A percentile compares a stretch with the other conserved stretches of the same genome.
Conservation (phyloP, 192 early-diverging fungal species). For the Allomyces arbusculus region DNA sequence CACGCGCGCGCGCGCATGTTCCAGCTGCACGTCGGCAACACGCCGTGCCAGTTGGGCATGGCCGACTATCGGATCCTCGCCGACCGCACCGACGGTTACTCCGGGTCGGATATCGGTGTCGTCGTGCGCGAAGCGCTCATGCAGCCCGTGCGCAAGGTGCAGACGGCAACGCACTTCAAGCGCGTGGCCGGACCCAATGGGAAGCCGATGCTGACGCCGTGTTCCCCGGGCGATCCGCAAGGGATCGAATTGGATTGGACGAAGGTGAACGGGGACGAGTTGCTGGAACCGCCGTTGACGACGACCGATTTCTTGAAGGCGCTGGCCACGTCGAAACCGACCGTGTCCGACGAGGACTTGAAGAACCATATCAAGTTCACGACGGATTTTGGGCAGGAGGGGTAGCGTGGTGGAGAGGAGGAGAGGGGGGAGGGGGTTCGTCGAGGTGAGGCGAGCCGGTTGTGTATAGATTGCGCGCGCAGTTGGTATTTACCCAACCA, state of each 20-base stretch:
- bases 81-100: conserved; percentile 72
- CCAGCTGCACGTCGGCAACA: conserved; percentile 76
- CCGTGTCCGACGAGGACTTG: conserved; percentile 69
- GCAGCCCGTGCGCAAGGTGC: conserved; percentile 92
- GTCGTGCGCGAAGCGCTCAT: conserved; percentile 91
- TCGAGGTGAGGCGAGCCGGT: no score
- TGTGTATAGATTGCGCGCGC: no score
- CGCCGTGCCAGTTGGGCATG: conserved; percentile 53
- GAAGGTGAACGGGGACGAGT: conserved; percentile 56
- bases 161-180: conserved; percentile 81
- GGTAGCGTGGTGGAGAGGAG: conserved; percentile 7
- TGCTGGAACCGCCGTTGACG: conserved; percentile 80
- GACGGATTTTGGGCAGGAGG: conserved; percentile 51
- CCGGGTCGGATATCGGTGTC: conserved; percentile 88
- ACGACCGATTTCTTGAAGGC: conserved; percentile 70
- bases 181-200: conserved; percentile 19
- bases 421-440: not conserved
- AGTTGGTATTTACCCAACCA: no score
- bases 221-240: conserved; percentile 75
- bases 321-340: conserved; percentile 48
- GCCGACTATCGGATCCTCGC: conserved; percentile 58
- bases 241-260: conserved; percentile 80
- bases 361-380: conserved; percentile 76
- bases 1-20: conserved; percentile 80
- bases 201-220: conserved; percentile 59